Evolutionary conservation across 2,329 filamentous ascomycete species (phyloP), one percentile per base, ranked within the genome.

Genomic region (Nemania sp.): DNA sequence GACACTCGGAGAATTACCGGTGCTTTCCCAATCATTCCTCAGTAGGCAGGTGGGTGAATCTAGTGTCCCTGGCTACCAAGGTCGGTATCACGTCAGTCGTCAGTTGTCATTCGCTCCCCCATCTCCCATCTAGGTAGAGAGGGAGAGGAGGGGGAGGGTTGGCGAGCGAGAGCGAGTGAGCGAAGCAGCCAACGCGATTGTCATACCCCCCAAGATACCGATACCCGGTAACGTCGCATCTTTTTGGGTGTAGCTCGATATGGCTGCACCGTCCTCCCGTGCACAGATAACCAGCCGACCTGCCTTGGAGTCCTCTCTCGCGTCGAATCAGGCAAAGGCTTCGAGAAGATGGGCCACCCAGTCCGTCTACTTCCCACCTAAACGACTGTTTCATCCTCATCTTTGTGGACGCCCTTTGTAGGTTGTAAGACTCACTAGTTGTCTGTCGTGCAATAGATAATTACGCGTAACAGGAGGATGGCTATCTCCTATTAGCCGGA

Each of bases 1-100:
- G 63, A 66, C 13, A 41, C 18, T 62, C 51, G 63, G 63, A 57
- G 63, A 56, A 62, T 60, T 66, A 22, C n/a, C 47, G 58, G 22
- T 54, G 18, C n/a, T 43, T 32, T 22, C 24, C 32, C 11, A 24
- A 20, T 32, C 24, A 27, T 20, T 27, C 35, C 43, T 20, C 26
- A 38, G 57, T 38, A 51, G 56, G 49, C 38, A 57, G 32, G 53
- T 52, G 38, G 22, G 27, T 43, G 43, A n/a, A n/a, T n/a, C n/a
- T 22, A 29, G 53, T 49, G 38, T 41, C 11, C 38, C 20, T 41
- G 32, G 32, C 11, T 22, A 2, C 32, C 24, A 55, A 29, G 26
- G 11, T 26, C 22, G 22, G 27, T 58, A 45, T 58, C 35, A 57
- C 56, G 54, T 53, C 41, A 56, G 49, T 54, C 43, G 32, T 35